Conservation (phyloP, 495 filamentous ascomycete species). For the Friedmanniomyces endolithicus region DNA sequence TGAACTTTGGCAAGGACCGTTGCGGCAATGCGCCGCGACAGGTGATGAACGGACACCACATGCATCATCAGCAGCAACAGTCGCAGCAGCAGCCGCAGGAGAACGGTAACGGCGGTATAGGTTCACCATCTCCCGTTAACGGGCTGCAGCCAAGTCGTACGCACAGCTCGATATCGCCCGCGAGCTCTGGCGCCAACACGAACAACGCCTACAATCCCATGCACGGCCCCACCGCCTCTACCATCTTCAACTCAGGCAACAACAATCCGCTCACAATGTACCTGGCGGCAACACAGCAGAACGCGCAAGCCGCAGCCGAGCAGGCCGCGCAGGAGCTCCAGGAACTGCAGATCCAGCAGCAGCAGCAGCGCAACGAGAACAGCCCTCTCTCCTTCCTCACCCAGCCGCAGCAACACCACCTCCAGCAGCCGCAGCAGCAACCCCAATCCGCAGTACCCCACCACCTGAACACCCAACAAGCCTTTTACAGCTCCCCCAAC, state of each 20-base stretch:
- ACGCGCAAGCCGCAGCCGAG: slow-evolving; percentile 35
- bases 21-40: slow-evolving; percentile 95
- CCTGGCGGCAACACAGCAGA: slow-evolving; percentile 41
- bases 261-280: slow-evolving; percentile 88
- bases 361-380: slow-evolving; percentile 6
- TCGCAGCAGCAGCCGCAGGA: slow-evolving; percentile 28
- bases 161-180: slow-evolving; percentile 59
- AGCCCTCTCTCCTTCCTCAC: slow-evolving; percentile 18
- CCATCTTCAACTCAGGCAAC: slow-evolving; percentile 66
- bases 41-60: slow-evolving; percentile 40
- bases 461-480: slow-evolving; percentile 26
- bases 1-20: slow-evolving; percentile 98
- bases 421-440: slow-evolving; percentile 35
- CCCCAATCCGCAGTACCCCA: slow-evolving; percentile 37
- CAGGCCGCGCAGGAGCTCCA: slow-evolving; percentile 32
- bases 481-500: slow-evolving; percentile 32
- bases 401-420: slow-evolving; percentile 1
- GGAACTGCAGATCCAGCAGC: slow-evolving; percentile 7
- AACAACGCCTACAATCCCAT: slow-evolving; percentile 38
- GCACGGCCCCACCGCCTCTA: slow-evolving; percentile 48
- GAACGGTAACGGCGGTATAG: slow-evolving; percentile 28
- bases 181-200: slow-evolving; percentile 45
- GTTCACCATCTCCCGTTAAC: slow-evolving; percentile 51
- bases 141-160: slow-evolving; percentile 39
- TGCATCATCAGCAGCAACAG: slow-evolving; percentile 45